Evolutionary conservation across 768 basidiomycete genomes (phyloP).

Genomic region (Exidia glandulosa): DNA sequence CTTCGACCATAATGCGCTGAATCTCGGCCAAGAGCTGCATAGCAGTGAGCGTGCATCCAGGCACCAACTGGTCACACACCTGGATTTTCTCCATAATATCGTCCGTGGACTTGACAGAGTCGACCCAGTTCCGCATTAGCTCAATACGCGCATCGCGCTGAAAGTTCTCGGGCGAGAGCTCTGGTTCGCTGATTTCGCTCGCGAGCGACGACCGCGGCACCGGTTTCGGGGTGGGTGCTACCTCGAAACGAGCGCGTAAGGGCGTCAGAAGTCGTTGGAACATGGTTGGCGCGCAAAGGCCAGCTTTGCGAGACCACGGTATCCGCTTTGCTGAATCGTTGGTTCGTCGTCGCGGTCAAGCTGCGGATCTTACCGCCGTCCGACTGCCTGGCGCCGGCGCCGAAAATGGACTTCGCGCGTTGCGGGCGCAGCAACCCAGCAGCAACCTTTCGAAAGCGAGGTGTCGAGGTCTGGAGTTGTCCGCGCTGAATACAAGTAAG

Average conservation of each 20-base stretch:
- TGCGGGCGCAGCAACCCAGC: too few relatives aligned
- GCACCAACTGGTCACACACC: slow-evolving; percentile 28
- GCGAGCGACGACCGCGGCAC: slow-evolving; percentile 12
- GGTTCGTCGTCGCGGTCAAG: not conserved
- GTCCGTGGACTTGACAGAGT: slow-evolving; percentile 52
- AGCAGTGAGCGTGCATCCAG: not conserved
- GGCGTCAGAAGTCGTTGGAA: slow-evolving; percentile 49
- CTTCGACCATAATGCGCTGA: slow-evolving; percentile 54
- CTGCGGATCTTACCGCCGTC: not conserved
- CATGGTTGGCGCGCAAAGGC: slow-evolving; percentile 25
- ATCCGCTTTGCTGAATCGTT: not conserved
- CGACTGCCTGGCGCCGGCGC: too few relatives aligned
- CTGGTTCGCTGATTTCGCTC: not conserved
- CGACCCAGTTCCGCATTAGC: slow-evolving; percentile 58
- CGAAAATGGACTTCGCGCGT: too few relatives aligned
- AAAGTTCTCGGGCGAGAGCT: slow-evolving; percentile 48
- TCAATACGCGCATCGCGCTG: slow-evolving; percentile 62
- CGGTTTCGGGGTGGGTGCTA: slow-evolving; percentile 22
- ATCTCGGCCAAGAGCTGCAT: slow-evolving; percentile 56
- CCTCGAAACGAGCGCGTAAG: slow-evolving; percentile 43
- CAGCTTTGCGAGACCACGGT: not conserved
- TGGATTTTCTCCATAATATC: slow-evolving; percentile 35
- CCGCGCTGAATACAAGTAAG: too few relatives aligned
- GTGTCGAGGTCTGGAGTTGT: too few relatives aligned
- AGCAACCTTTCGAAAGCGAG: too few relatives aligned